Evolutionary conservation across 768 basidiomycete species (phyloP).

Genomic region (Tricholomella constricta): DNA sequence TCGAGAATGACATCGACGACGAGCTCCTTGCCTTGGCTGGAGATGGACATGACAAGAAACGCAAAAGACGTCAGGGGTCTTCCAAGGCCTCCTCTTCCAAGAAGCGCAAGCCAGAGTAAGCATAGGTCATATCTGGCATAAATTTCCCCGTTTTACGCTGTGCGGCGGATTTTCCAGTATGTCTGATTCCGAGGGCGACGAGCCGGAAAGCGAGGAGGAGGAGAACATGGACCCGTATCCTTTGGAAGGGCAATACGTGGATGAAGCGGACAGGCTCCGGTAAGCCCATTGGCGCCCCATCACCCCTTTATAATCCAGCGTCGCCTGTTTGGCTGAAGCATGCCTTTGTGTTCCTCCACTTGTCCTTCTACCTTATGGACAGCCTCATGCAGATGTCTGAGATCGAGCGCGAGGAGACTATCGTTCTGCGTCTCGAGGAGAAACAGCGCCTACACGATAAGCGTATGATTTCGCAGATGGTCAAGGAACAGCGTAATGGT

Average conservation of each 20-base stretch:
- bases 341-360: constrained; percentile 20
- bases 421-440: constrained; percentile 80
- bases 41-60: constrained; percentile 68
- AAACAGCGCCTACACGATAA: constrained; percentile 75
- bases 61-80: constrained; percentile 52
- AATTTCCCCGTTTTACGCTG: constrained; percentile 15
- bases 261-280: constrained; percentile 82
- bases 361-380: constrained; percentile 19
- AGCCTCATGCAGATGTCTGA: constrained; percentile 84
- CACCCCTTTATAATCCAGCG: constrained; percentile 24
- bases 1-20: constrained; percentile 56
- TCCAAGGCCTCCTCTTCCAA: constrained; percentile 51
- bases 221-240: constrained; percentile 71
- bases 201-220: constrained; percentile 66
- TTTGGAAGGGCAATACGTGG: constrained; percentile 86
- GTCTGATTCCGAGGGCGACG: constrained; percentile 54
- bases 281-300: constrained; percentile 43
- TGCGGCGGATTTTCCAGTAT: constrained; percentile 29
- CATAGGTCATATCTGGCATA: constrained; percentile 18
- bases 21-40: constrained; percentile 84
- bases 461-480: constrained; percentile 71
- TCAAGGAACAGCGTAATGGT: constrained; percentile 60
- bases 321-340: constrained; percentile 27
- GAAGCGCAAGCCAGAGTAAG: constrained; percentile 76
- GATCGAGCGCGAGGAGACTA: constrained; percentile 85